Base-by-base conservation (phyloP, 768 basidiomycete genomes). In the Exidia glandulosa region DNA sequence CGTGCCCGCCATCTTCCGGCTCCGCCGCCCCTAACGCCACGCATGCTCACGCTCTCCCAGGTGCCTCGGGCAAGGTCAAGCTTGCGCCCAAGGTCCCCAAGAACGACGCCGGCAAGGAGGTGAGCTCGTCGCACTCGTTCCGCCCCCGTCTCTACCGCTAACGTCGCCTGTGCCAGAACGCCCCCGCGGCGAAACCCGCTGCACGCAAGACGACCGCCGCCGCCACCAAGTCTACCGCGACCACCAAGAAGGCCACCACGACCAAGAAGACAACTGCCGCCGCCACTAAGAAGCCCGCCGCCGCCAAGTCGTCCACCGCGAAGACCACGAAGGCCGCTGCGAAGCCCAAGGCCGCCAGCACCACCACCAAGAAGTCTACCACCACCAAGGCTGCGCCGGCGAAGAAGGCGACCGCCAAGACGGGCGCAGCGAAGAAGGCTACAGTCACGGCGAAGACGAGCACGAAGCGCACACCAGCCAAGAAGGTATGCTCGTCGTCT, bases 61-160 rank as follows among this genome's bases (percentile, higher is more conserved):
- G 81, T 60, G 77, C 79, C 2, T 82, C 85, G 25, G 87, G 87
- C 59, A 83, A 87, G 68, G 86, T 91, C 62, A 90, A 88, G 70
- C 79, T 90, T 25, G 80, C 85, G 30, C 78, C 81, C 25, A 86
- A 84, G 74, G 68, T 63, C 23, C 63, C 68, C 52, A 81, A 77
- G 66, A 63, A 74, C 36, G 66, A 74, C n/a, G 83, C 81, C 58
- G 81, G 81, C 58, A 86, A 87, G 70, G 86, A 87, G 81, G 86
- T 86, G 57, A 71, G 77, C 71, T 0, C 19, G 3, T 3, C 30
- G 31, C 56, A 36, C 16, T 23, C n/a, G 19, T 6, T 36, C 12
- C 23, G 57, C 37, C 6, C 29, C 58, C 63, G 33, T 56, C 29
- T 32, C 50, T 25, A 54, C 61, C 58, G n/a, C 56, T 58, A 23